Evolutionary conservation across 169 alveolate genomes (phyloP), one percentile per base, ranked within the genome.

Genomic region (Hepatocystis sp.): DNA sequence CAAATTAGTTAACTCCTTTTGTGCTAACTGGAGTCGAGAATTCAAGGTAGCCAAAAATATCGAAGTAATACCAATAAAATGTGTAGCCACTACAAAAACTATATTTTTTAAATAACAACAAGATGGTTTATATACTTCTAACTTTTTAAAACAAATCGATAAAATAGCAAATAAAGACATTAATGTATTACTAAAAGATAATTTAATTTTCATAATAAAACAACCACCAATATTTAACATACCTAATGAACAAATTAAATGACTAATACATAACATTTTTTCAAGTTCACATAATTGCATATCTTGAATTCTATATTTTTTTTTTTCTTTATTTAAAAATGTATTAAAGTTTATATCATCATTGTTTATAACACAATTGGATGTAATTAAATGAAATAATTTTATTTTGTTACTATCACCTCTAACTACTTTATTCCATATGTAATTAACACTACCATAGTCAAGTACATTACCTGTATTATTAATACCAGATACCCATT

Each of bases 1-100:
- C 0, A 28, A 4, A 0, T 30, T 11, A 8, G 15, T 17, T 2
- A 81, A 1, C 17, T 81, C 89, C 44, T 23, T 47, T 27, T 63
- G 84, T 23, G 89, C 81, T 32, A 19, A 36, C 34, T 61, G 60
- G 34, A 81, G 67, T 66, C 89, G 63, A 49, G 51, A 51, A 32
- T 60, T 81, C 49, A 81, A 51, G 8, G 76, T 49, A 1, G 89
- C 60, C 4, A 81, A 27, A 49, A 81, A 81, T 8, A 81, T 81
- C 23, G 89, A 81, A 11, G 89, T 63, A 28, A 81, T 81, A 4
- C 89, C 89, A 63, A 61, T 81, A 61, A 81, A 81, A 36, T 81
- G 61, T 11, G 44, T 27, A 8, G 68, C 89, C 25, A 81, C 28
- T 64, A 81, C 5, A n/a, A 81, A 81, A 1, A 81, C 66, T 1